These are phyloP conservation scores for Kuraishia hungarica DNA, from an alignment of 805 yeast species.

Conservation along the genomic window DNA sequence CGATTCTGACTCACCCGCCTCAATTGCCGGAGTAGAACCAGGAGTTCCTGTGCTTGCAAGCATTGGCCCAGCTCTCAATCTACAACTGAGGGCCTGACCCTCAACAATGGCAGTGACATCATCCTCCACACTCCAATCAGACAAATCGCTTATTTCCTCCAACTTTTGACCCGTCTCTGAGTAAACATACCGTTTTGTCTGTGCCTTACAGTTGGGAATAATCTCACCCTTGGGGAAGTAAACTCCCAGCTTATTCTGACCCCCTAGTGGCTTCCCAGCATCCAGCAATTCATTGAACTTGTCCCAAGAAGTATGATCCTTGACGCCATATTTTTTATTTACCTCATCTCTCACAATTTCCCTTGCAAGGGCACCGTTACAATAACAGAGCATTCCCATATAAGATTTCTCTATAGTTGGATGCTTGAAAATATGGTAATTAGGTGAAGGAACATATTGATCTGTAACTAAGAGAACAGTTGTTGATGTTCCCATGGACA, in stretches of 20 bases:
- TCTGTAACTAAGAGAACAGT: slow-evolving; percentile 79
- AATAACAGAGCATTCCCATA: slow-evolving; percentile 95
- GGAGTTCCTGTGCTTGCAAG: slow-evolving; percentile 28
- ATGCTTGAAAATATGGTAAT: slow-evolving; percentile 79
- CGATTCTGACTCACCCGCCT: slow-evolving; percentile 2
- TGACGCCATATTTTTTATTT: slow-evolving; percentile 32
- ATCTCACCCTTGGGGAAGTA: slow-evolving; percentile 90
- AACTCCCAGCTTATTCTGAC: slow-evolving; percentile 50
- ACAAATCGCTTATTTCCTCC: slow-evolving; percentile 21
- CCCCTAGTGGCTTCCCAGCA: slow-evolving; percentile 17
- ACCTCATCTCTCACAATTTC: slow-evolving; percentile 63
- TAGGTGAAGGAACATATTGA: slow-evolving; percentile 66
- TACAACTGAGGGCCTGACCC: slow-evolving; percentile 79
- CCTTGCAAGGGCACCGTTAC: slow-evolving; percentile 84
- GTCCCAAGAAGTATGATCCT: slow-evolving; percentile 41
- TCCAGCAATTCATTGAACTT: slow-evolving; percentile 50
- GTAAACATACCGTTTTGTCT: slow-evolving; percentile 44
- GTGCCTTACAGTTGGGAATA: slow-evolving; percentile 72
- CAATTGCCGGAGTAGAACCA: slow-evolving; percentile 1
- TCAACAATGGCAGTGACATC: slow-evolving; percentile 79
- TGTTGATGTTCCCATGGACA: slow-evolving; percentile 89
- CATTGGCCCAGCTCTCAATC: slow-evolving; percentile 74
- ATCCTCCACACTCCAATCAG: slow-evolving; percentile 39
- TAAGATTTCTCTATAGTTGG: slow-evolving; percentile 70
- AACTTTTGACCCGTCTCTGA: slow-evolving; percentile 20